Base-by-base conservation (phyloP, 2,329 filamentous ascomycete species). In the Lachnellula arida region DNA sequence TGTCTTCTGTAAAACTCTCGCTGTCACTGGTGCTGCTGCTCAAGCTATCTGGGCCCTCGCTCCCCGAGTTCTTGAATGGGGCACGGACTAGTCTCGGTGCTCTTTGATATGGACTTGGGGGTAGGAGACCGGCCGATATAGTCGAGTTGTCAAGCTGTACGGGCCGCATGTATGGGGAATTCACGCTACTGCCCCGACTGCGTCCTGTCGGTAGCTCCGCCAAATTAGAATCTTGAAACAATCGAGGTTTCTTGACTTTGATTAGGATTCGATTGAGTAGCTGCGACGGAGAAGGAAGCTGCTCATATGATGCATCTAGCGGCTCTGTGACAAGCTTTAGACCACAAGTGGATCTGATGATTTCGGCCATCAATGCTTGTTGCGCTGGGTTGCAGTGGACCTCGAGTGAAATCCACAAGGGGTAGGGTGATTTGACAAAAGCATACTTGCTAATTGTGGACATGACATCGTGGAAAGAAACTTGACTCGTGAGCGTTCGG, bases 381-480 rank as follows among this genome's bases (percentile, higher is more conserved):
- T 97, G 94, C 12, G 85, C 77, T 2, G 85, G 76, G 63, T 83
- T 89, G 79, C 94, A 97, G 70, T 97, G 94, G 4, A 97, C 92
- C 71, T 99, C 94, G 14, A 99, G 86, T 0, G 94, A 97, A 60
- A 99, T 86, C 76, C 94, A 96, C 15, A 99, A 78, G 0, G 94
- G 94, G 64, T 92, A 97, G 22, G 82, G 82, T n/a, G 89, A 91
- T 55, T 87, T 87, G 61, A 86, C 80, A 68, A 99, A 99, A 2
- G 94, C 94, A 70, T 97, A 97, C 70, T 93, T 92, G 72, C 92
- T 90, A 71, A 99, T 94, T 50, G 92, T 91, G 25, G 86, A 88
- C 74, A 99, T 91, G 60, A 93, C 93, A 71, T 97, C 93, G 46
- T 85, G 81, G 73, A 99, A 99, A 39, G 89, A 84, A 54, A 97